These are phyloP conservation scores for Jamesozyma hellenica DNA, from an alignment of 805 yeast genomes.

Conservation along the genomic window DNA sequence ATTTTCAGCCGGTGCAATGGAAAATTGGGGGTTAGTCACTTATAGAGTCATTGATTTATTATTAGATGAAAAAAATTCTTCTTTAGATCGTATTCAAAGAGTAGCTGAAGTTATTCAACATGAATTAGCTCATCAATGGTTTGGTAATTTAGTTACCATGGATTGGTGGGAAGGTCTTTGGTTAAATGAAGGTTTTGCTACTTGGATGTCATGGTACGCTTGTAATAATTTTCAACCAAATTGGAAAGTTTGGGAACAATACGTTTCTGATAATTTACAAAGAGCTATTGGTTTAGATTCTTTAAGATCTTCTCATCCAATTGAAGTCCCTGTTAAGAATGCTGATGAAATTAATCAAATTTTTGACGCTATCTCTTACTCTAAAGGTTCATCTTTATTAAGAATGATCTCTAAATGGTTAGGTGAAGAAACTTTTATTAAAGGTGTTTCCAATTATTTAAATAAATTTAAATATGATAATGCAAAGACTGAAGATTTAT, in stretches of 20 bases:
- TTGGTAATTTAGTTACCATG: constrained; percentile 83
- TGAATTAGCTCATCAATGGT: constrained; percentile 88
- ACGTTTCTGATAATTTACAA: constrained; percentile 14
- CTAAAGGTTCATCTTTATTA: constrained; percentile 71
- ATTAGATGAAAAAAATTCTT: constrained; percentile 27
- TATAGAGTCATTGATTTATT: constrained; percentile 52
- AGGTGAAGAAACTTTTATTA: constrained; percentile 58
- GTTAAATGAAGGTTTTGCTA: constrained; percentile 86
- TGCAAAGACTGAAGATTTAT: constrained; percentile 65
- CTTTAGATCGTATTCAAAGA: constrained; percentile 41
- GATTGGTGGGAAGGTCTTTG: constrained; percentile 90
- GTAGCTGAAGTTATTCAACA: constrained; percentile 79
- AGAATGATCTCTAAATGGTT: constrained; percentile 65
- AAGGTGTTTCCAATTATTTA: constrained; percentile 65
- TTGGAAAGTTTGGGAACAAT: constrained; percentile 55
- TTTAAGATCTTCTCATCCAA: constrained; percentile 61
- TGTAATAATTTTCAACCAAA: constrained; percentile 64
- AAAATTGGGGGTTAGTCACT: constrained; percentile 77
- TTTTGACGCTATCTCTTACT: constrained; percentile 71
- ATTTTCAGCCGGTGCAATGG: constrained; percentile 82
- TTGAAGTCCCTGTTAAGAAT: constrained; percentile 69
- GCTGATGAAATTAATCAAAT: constrained; percentile 75
- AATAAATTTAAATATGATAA: constrained; percentile 53
- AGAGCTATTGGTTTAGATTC: constrained; percentile 43
- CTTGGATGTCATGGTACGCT: constrained; percentile 52